These are phyloP conservation scores for Mycena belliarum DNA, from an alignment of 768 basidiomycete genomes.

Conservation along the genomic window DNA sequence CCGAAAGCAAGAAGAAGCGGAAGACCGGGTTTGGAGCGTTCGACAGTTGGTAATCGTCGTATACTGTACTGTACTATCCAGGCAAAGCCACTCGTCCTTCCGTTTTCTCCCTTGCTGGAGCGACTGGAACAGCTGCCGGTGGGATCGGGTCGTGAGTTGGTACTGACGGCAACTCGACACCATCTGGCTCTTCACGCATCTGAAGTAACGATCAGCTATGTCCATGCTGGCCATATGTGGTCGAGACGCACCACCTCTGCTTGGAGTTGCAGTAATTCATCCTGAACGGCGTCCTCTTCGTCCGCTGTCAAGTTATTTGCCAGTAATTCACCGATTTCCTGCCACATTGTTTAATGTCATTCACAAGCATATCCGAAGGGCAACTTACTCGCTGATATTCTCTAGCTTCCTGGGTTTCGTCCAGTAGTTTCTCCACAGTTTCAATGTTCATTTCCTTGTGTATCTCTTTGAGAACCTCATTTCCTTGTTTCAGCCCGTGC, in stretches of 20 bases:
- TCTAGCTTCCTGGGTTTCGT: constrained; percentile 89
- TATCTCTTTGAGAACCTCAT: constrained; percentile 88
- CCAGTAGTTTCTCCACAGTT: constrained; percentile 90
- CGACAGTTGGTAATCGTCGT: constrained; percentile 66
- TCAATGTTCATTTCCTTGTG: constrained; percentile 93
- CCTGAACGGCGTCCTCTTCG: constrained; percentile 93
- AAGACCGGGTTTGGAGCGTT: constrained; percentile 92
- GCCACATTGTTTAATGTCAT: constrained; percentile 2
- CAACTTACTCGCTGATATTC: constrained; percentile 79
- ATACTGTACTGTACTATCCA: constrained; percentile 23
- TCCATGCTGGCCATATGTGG: not conserved
- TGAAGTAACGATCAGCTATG: constrained; percentile 20
- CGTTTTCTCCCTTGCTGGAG: constrained; percentile 15
- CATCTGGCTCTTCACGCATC: constrained; percentile 32
- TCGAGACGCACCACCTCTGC: constrained; percentile 52
- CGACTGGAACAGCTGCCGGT: constrained; percentile 18
- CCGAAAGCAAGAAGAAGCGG: constrained; percentile 74
- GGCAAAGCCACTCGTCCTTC: constrained; percentile 35
- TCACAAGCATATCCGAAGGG: not conserved
- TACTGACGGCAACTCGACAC: constrained; percentile 51
- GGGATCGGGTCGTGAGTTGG: constrained; percentile 48
- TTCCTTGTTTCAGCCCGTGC: constrained; percentile 92
- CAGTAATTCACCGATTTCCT: constrained; percentile 94
- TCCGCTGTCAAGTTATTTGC: constrained; percentile 79
- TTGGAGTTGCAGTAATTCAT: constrained; percentile 74